Base-by-base conservation (phyloP, 169 alveolate species). In the Plasmodium coatneyi region DNA sequence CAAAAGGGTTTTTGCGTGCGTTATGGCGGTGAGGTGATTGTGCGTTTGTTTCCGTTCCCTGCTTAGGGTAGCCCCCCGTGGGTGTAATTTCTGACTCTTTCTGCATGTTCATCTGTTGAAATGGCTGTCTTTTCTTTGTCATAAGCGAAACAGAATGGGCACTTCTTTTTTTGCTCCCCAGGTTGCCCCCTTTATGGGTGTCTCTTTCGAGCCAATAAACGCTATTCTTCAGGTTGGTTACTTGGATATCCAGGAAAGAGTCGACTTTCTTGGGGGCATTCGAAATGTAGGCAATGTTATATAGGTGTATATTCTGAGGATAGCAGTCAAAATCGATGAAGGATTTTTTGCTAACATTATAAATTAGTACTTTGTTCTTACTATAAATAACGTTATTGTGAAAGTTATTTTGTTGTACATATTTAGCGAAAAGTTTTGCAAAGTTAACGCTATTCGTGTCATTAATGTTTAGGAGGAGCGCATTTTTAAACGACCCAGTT, bases 281-380 rank as follows among this genome's bases (percentile, higher is more conserved):
- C 14, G 94, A 89, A 54, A 89, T 46, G 34, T 79, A 89, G 25
- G 90, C 94, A 66, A 89, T 89, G 34, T 89, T 89, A 36, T 89
- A 89, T 32, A 89, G 52, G 9, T 89, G 94, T 5, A 89, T 54
- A 89, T 89, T 89, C 81, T 89, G 94, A 5, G 94, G 94, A 5
- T 89, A 89, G 14, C 32, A n/a, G 41, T 89, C 94, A 89, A 79
- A 89, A 89, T 89, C 94, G 6, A 89, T 89, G 46, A 89, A 89
- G 10, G 94, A 60, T 79, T 89, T 89, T 71, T 89, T 89, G 76
- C 52, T 89, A 6, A 89, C 49, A 39, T 89, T 89, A 89, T 60
- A 89, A 39, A 89, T 79, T 79, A 89, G n/a, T 79, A 89, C 5
- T 7, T 89, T 80, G 25, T 89, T 89, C 82, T 89, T 89, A 5